Evolutionary conservation across 108 stramenopile species (phyloP).

Genomic region (Fistulifera pelliculosa): DNA sequence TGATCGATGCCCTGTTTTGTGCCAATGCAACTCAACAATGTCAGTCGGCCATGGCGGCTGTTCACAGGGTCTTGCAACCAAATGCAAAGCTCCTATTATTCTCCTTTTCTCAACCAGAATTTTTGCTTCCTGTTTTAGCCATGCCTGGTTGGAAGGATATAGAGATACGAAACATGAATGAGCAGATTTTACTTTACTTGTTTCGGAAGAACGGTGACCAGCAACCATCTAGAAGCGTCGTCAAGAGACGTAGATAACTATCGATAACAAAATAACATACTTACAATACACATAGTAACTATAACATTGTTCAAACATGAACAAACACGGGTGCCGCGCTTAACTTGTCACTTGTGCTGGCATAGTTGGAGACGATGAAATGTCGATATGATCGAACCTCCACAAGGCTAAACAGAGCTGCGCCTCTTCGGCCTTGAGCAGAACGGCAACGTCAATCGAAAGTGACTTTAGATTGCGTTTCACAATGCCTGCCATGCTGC

Average conservation of each 20-base stretch:
- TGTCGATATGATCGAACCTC: constrained; percentile 46
- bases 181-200: too few relatives aligned
- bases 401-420: constrained; percentile 42
- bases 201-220: too few relatives aligned
- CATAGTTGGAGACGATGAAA: constrained; percentile 24
- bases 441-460: constrained; percentile 36
- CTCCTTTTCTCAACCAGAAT: constrained; percentile 62
- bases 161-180: too few relatives aligned
- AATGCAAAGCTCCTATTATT: constrained; percentile 50
- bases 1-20: constrained; percentile 70
- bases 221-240: too few relatives aligned
- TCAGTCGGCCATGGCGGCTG: constrained; percentile 41
- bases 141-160: too few relatives aligned
- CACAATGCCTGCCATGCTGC: constrained; percentile 32
- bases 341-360: constrained; percentile 1
- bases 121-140: constrained; percentile 23
- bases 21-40: constrained; percentile 37
- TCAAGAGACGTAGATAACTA: too few relatives aligned
- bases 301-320: too few relatives aligned
- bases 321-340: too few relatives aligned
- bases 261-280: too few relatives aligned
- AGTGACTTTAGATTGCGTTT: constrained; percentile 33
- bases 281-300: too few relatives aligned
- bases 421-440: constrained; percentile 32
- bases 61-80: constrained; percentile 57